Percentiles rank a stretch among this genome's conserved stretches.
These are phyloP conservation scores for Umbelopsis vinacea DNA, from an alignment of 192 early-diverging fungal genomes.

Conservation along the genomic window DNA sequence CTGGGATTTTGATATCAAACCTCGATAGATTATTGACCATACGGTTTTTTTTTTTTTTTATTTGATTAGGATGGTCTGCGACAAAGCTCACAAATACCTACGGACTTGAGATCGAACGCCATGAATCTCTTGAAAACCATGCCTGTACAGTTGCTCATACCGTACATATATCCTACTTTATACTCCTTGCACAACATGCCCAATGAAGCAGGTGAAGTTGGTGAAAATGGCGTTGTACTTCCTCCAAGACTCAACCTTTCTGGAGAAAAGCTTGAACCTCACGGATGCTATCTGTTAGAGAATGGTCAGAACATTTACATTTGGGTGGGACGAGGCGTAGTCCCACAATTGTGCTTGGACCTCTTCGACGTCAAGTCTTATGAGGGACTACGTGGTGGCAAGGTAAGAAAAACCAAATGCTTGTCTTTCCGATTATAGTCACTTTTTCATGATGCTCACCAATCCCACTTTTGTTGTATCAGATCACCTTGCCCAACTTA, in stretches of 20 bases:
- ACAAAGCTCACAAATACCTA: conserved; percentile 68
- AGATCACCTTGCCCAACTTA: conserved; percentile 69
- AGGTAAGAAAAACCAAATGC: conserved; percentile 41
- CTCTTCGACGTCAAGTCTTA: conserved; percentile 81
- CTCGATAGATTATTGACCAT: too few relatives aligned
- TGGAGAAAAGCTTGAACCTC: conserved; percentile 82
- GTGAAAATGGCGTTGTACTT: conserved; percentile 67
- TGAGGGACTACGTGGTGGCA: conserved; percentile 77
- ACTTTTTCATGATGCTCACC: background rate
- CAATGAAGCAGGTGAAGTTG: conserved; percentile 53
- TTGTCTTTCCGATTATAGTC: background rate
- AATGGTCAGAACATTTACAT: conserved; percentile 84
- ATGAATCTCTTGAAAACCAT: conserved; percentile 83
- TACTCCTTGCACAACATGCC: conserved; percentile 87
- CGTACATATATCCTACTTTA: conserved; percentile 75
- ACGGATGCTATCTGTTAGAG: conserved; percentile 88
- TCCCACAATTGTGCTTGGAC: conserved; percentile 71
- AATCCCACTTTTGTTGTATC: background rate
- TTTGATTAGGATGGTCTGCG: conserved; percentile 57
- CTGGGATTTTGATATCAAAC: background rate
- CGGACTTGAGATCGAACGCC: conserved; percentile 80
- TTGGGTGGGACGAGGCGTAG: conserved; percentile 85
- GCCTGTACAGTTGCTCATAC: conserved; percentile 75
- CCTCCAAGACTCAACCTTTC: conserved; percentile 81
- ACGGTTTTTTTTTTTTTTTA: background rate